Base-by-base conservation (phyloP, 768 basidiomycete genomes). In the Sarcomyxa edulis region DNA sequence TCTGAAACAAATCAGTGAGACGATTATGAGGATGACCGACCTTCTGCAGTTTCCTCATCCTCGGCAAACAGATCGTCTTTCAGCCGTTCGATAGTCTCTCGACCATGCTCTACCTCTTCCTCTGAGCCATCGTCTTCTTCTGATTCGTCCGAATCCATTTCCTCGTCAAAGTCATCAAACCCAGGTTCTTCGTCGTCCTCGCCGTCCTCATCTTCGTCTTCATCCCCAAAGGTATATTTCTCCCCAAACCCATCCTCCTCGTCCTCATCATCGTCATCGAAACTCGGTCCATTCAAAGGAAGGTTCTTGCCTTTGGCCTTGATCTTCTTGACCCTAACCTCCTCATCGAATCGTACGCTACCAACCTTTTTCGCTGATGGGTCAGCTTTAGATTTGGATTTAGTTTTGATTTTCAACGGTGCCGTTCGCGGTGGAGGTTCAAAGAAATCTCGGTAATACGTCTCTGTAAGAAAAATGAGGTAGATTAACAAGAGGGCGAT, bases 301-400 rank as follows among this genome's bases (percentile, higher is more conserved):
- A 75, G 62, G 32, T 74, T 76, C 55, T 76, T 88, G 3, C 84
- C 83, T 15, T 76, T 74, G 1, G 81, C 65, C 48, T 81, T 81
- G 52, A 93, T 91, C 32, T 75, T 84, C 62, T 81, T 91, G 25
- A 93, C 83, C 25, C 78, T 67, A 19, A 94, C 91, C 50, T 81
- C 71, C 4, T 89, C 84, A 51, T 81, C 74, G 55, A 94, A 94
- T 15, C 84, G 80, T 8, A 93, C 91, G 40, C 69, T 76, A 27
- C 65, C 61, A 24, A 61, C 27, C 38, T 60, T 55, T 34, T 45
- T 30, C 6, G 49, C 20, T 30, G 33, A 28, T 19, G 50, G 6
- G 40, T 40, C 37, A 50, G 33, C 9, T 50, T 27, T 2, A 49
- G 40, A 33, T 56, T 52, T 28, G 45, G 48, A 28, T 16, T 42